Evolutionary conservation across 192 early-diverging fungal genomes (phyloP).

Genomic region (Coemansia sp.): DNA sequence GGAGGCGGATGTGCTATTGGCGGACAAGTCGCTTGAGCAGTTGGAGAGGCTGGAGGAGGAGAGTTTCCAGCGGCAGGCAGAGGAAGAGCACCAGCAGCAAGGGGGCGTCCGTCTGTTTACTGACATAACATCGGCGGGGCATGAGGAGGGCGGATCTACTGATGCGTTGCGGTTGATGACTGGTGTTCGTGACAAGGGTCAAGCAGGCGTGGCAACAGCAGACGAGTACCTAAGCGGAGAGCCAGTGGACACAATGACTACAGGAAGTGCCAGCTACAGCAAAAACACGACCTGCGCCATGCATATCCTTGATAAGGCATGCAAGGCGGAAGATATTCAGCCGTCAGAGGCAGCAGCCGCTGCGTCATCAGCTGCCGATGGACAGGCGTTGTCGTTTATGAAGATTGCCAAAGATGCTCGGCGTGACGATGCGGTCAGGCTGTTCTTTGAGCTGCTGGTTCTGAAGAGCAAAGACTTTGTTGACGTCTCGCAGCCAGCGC

Average conservation of each 20-base stretch:
- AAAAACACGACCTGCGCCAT: constrained; percentile 66
- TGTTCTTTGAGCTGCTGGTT: constrained; percentile 93
- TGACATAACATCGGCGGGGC: constrained; percentile 24
- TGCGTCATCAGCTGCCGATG: not conserved
- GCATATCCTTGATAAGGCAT: constrained; percentile 56
- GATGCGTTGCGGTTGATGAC: constrained; percentile 9
- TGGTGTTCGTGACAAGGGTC: not conserved
- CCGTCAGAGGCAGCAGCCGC: constrained; percentile 10
- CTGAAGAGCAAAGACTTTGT: constrained; percentile 85
- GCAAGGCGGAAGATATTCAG: constrained; percentile 27
- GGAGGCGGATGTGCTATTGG: constrained; percentile 30
- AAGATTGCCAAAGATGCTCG: constrained; percentile 48
- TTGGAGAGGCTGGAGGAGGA: constrained; percentile 50
- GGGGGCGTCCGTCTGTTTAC: constrained; percentile 39
- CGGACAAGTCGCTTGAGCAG: constrained; percentile 51
- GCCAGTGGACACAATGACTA: not conserved
- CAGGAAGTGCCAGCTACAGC: constrained; percentile 53
- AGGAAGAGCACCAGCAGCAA: constrained; percentile 24
- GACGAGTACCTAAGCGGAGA: not conserved
- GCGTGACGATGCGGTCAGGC: constrained; percentile 69
- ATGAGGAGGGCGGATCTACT: constrained; percentile 28
- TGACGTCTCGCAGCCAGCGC: constrained; percentile 70
- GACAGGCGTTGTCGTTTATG: constrained; percentile 35
- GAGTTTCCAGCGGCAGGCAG: constrained; percentile 47
- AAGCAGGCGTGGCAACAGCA: not conserved